phyloP scores from a whole-genome alignment of 2,329 filamentous ascomycete species.

The Botrytis elliptica region DNA sequence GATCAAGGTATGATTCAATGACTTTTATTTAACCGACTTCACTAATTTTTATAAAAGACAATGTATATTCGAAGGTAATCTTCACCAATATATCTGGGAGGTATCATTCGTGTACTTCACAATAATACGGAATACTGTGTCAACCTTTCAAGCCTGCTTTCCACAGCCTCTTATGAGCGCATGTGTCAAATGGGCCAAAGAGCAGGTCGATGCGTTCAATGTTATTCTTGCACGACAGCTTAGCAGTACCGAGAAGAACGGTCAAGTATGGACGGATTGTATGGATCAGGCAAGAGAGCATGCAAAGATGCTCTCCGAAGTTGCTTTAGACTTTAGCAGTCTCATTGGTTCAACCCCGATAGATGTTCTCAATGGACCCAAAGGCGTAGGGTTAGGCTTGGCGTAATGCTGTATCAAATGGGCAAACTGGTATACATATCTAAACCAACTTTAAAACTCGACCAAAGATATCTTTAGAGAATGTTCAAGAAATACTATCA shows the following conservation, averaged over 20 bases:
- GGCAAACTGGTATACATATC: neutral
- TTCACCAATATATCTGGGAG: conserved; percentile 92
- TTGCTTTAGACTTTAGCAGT: conserved; percentile 85
- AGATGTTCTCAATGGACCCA: conserved; percentile 33
- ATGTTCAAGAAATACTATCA: neutral
- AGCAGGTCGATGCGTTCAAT: conserved; percentile 90
- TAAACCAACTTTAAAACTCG: neutral
- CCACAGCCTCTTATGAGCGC: conserved; percentile 85
- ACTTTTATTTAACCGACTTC: neutral
- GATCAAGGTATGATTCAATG: conserved; percentile 64
- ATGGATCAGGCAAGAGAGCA: conserved; percentile 79
- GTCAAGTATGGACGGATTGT: conserved; percentile 77
- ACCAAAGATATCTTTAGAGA: neutral
- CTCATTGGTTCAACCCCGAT: conserved; percentile 63
- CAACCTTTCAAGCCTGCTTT: conserved; percentile 85
- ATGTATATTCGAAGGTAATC: conserved; percentile 91
- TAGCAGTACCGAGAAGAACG: conserved; percentile 77
- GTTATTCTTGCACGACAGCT: conserved; percentile 77
- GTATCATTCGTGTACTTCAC: conserved; percentile 95
- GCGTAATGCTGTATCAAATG: conserved; percentile 18
- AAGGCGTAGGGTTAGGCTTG: conserved; percentile 44
- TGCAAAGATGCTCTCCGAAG: conserved; percentile 74
- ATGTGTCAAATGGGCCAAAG: conserved; percentile 97
- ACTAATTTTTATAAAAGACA: conserved; percentile 54
- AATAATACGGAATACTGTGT: conserved; percentile 88